A percentile compares a stretch with the other conserved stretches of the same genome.
These are phyloP conservation scores for Kazachstania sp. DNA, from an alignment of 1,139 yeast genomes.

Conservation along the genomic window DNA sequence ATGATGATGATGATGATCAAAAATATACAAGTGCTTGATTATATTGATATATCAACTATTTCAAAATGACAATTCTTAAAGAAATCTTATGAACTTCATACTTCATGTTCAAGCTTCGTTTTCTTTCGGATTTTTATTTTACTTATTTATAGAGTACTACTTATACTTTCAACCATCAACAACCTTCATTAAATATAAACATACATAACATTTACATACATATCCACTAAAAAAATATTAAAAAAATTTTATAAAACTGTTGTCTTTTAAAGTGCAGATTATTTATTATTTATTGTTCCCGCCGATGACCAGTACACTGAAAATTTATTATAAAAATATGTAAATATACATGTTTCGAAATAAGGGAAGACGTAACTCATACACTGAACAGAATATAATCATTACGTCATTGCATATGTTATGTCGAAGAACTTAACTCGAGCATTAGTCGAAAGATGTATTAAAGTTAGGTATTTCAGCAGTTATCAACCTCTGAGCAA, in stretches of 20 bases:
- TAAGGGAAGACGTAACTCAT: too few species aligned
- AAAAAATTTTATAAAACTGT: neutral
- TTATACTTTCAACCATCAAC: neutral
- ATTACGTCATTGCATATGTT: neutral
- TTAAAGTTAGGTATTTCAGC: neutral
- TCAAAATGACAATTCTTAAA: neutral
- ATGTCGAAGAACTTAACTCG: neutral
- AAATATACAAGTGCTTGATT: neutral
- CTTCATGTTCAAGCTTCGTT: neutral
- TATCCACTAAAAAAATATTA: neutral
- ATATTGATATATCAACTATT: neutral
- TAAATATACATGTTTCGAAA: too few species aligned
- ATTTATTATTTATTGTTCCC: too few species aligned
- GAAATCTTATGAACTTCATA: neutral
- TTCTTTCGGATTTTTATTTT: neutral
- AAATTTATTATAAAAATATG: too few species aligned
- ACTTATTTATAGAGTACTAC: neutral
- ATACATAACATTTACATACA: neutral
- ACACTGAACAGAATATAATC: neutral
- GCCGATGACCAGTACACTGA: too few species aligned
- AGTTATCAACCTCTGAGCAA: neutral
- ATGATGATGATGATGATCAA: slow-evolving; percentile 1
- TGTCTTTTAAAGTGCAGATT: too few species aligned
- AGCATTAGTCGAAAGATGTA: too few species aligned
- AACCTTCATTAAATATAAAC: neutral